Base-by-base conservation (phyloP, 805 yeast genomes). In the Candida maesae region DNA sequence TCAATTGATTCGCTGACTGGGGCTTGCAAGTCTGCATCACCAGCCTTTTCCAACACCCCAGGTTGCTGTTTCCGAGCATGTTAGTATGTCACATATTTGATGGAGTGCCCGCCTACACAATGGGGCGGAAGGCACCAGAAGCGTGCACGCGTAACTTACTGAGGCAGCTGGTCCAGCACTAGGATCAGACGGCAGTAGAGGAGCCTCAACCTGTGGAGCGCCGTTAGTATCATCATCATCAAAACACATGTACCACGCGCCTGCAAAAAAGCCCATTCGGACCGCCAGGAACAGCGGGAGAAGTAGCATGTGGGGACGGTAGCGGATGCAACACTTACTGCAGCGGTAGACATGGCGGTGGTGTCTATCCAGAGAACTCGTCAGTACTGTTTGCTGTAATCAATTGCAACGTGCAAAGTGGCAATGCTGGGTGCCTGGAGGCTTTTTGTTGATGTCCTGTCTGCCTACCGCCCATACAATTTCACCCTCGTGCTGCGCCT, bases 131-230 rank as follows among this genome's bases (percentile, higher is more conserved):
- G n/a, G n/a, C n/a, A n/a, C n/a, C n/a, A n/a, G n/a, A n/a, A n/a
- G n/a, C n/a, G n/a, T n/a, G n/a, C n/a, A n/a, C n/a, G n/a, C 13
- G n/a, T 7, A 11, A 47, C 56, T 30, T 40, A 52, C 56, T 8
- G 33, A 37, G n/a, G 51, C 52, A 12, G 42, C 51, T 4, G 53
- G 52, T 21, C 35, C 38, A 3, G 47, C 18, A 15, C 37, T 25
- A 13, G 50, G 49, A 18, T 51, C 53, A 10, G 49, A 28, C 13
- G 55, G 53, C 11, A 42, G 32, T 38, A 51, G n/a, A 15, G 48
- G 53, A 10, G 19, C 36, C 28, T 42, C 47, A 24, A 16, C 41
- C 47, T 41, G 41, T 11, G 20, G 14, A 3, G 7, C 10, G 17
- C 14, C 18, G 39, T 36, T 36, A 35, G 45, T 41, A 21, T 9